These are phyloP conservation scores for Zasmidium angulare DNA, from an alignment of 2,329 filamentous ascomycete species.

Conservation along the genomic window DNA sequence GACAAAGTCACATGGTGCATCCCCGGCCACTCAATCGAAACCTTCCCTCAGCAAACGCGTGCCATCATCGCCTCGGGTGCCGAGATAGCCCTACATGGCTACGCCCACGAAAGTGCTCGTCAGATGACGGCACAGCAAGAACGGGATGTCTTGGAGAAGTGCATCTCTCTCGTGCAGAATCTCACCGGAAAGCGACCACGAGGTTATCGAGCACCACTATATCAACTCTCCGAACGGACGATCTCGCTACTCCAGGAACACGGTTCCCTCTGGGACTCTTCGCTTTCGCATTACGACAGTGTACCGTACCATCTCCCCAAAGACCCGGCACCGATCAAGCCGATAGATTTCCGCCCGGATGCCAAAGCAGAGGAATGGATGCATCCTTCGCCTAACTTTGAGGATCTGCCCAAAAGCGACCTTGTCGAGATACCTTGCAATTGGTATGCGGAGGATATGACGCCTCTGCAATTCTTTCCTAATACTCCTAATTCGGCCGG, in stretches of 20 bases:
- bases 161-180: constrained; percentile 45
- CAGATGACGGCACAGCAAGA: constrained; percentile 52
- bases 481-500: constrained; percentile 55
- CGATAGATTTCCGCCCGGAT: constrained; percentile 41
- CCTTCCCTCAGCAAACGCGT: constrained; percentile 53
- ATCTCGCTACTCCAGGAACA: constrained; percentile 50
- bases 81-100: constrained; percentile 54
- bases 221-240: constrained; percentile 51
- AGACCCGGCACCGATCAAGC: constrained; percentile 39
- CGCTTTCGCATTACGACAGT: constrained; percentile 52
- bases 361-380: constrained; percentile 47
- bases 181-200: constrained; percentile 48
- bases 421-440: constrained; percentile 52
- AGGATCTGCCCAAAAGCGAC: constrained; percentile 29
- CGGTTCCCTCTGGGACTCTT: constrained; percentile 53
- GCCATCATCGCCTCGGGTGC: constrained; percentile 54
- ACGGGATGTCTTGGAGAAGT: constrained; percentile 50
- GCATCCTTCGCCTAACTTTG: constrained; percentile 39
- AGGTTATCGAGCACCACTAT: constrained; percentile 55
- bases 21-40: constrained; percentile 60
- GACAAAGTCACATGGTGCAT: constrained; percentile 61
- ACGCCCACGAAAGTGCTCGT: constrained; percentile 48
- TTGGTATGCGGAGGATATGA: constrained; percentile 56
- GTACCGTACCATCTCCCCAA: constrained; percentile 50
- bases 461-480: constrained; percentile 49